Conservation (phyloP, 495 filamentous ascomycete genomes). For the Penicillium riverlandense region DNA sequence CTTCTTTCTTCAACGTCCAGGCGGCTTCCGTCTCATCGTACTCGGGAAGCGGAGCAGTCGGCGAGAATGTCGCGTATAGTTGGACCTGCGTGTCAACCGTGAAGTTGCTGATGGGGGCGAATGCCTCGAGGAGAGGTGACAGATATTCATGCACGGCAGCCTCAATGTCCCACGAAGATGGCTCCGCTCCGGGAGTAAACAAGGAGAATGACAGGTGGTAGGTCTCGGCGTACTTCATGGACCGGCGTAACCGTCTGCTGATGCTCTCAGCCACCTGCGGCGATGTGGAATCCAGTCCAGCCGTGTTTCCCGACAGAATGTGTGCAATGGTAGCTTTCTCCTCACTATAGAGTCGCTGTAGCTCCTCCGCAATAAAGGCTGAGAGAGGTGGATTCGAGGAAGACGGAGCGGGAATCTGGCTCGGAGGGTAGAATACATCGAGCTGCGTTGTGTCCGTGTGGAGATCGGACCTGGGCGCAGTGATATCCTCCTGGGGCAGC, state of each 20-base stretch:
- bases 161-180: conserved; percentile 90
- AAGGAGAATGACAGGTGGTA: conserved; percentile 96
- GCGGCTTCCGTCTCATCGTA: conserved; percentile 42
- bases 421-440: conserved; percentile 72
- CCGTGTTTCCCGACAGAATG: conserved; percentile 52
- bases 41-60: conserved; percentile 57
- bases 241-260: conserved; percentile 60
- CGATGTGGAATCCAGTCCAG: conserved; percentile 26
- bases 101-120: conserved; percentile 84
- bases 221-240: conserved; percentile 85
- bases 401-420: conserved; percentile 60
- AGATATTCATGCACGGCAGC: conserved; percentile 75
- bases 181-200: conserved; percentile 69
- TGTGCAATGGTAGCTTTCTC: conserved; percentile 86
- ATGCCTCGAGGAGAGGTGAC: conserved; percentile 67
- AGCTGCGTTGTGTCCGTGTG: conserved; percentile 63
- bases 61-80: conserved; percentile 73
- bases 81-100: conserved; percentile 96
- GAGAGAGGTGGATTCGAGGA: conserved; percentile 70
- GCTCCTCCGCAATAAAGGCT: conserved; percentile 68
- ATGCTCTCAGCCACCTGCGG: conserved; percentile 45
- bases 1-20: conserved; percentile 75
- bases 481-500: conserved; percentile 48
- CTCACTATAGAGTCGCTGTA: conserved; percentile 75
- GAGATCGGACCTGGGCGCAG: conserved; percentile 51